Evolutionary conservation across 495 filamentous ascomycete genomes (phyloP).

Genomic region (Penicillium waksmanii): DNA sequence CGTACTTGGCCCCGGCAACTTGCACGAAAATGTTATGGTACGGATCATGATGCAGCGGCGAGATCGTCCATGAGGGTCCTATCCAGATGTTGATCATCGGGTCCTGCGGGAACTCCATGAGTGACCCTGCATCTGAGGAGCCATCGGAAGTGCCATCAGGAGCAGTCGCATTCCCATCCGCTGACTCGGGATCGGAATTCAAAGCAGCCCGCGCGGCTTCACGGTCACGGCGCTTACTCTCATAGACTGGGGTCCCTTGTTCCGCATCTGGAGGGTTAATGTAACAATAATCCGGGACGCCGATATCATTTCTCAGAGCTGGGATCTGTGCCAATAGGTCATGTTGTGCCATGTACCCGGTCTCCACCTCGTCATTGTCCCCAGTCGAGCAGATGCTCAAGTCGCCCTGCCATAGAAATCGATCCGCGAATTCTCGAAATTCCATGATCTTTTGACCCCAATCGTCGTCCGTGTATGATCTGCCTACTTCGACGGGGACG

Average conservation of each 20-base stretch:
- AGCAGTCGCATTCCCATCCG: background rate
- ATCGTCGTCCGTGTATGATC: constrained; percentile 80
- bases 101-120: constrained; percentile 29
- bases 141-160: constrained; percentile 1
- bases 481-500: constrained; percentile 87
- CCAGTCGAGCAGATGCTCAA: constrained; percentile 10
- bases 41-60: constrained; percentile 89
- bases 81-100: constrained; percentile 86
- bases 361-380: constrained; percentile 24
- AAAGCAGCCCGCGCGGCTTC: constrained; percentile 20
- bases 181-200: background rate
- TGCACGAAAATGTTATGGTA: constrained; percentile 93
- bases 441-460: constrained; percentile 87
- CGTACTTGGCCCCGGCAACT: constrained; percentile 88
- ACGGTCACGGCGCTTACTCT: constrained; percentile 45
- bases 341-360: constrained; percentile 91
- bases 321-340: constrained; percentile 85
- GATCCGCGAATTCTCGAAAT: constrained; percentile 72
- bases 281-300: constrained; percentile 85
- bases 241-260: constrained; percentile 52
- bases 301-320: constrained; percentile 72
- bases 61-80: constrained; percentile 84
- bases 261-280: constrained; percentile 56
- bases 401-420: constrained; percentile 52
- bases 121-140: constrained; percentile 14